Base-by-base conservation (phyloP, 495 filamentous ascomycete species). In the Penicillium desertorum region DNA sequence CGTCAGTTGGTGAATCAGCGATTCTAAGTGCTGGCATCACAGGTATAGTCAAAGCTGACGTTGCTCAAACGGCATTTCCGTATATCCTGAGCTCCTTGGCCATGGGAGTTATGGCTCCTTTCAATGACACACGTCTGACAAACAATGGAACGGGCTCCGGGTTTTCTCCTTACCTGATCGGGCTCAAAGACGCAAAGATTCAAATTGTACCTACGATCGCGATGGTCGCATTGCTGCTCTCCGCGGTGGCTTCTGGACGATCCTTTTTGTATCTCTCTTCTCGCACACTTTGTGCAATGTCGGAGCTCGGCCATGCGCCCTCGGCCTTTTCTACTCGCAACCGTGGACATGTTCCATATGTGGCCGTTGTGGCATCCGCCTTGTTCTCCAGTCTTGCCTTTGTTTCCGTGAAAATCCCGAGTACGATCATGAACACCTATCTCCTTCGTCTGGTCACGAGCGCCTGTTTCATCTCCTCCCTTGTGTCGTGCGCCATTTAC, bases 181-280 rank as follows among this genome's bases (percentile, higher is more conserved):
- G 68, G 2, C 59, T 74, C 23, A 64, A 60, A 20, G 72, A 76
- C 36, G 78, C 82, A 10, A 71, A 75, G 4, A 81, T 86, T 60
- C 75, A 74, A 1, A 80, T 77, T 8, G 77, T 91, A 16, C 79
- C 82, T n/a, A 79, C 73, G 3, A 76, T 88, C 25, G 86, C 87
- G 54, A 91, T 88, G 34, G 80, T 84, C 2, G 75, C 86, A 5
- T 89, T 92, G 49, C 78, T 90, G 41, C 83, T 87, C 10, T 89
- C 86, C 4, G 88, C 87, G 2, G 88, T 88, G 76, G 84, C 83
- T 8, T 83, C 83, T 19, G 85, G 78, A 34, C 86, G 86, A 61
- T 80, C 81, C 1, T 86, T 84, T 70, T 73, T 87, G 16, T 83
- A 79, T 62, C 68, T 79, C 9, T 76, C 80, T 5, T 83, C 81